Evolutionary conservation across 2,329 filamentous ascomycete species (phyloP), one percentile per base, ranked within the genome.

Genomic region (Colletotrichum costaricense): DNA sequence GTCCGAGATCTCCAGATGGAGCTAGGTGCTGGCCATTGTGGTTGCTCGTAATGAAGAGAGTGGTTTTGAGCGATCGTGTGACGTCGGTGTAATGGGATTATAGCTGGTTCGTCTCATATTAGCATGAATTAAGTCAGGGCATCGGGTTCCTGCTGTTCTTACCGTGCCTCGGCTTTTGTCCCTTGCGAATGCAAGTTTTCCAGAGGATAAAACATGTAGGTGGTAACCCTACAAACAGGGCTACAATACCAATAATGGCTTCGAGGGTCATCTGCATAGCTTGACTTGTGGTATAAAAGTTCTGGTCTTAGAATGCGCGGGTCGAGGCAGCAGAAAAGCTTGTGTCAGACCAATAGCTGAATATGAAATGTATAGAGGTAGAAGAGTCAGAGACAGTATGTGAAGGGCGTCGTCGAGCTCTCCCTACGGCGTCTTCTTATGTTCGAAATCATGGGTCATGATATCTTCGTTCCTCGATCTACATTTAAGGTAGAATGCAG

Each of bases 261-360:
- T 73, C 71, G 2, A 67, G 56, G 5, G 56, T 71, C 2, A 73
- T n/a, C 9, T 73, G 35, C 71, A 73, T 73, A 22, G 42, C 42
- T n/a, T 49, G 3, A 38, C 12, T 38, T 1, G 5, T 46, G 16
- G 42, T 22, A 4, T 4, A n/a, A 46, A 3, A 46, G 14, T 19
- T 19, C 16, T 38, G 35, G 14, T 38, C 38, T 19, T 0, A 42
- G 38, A 19, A 42, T 42, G 1, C 5, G 38, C 2, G 16, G 5
- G 3, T 46, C 42, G 0, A 19, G 5, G 16, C 8, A 6, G 1
- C 5, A 42, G 3, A 14, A 42, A 7, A 42, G 16, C 16, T 42
- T 42, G 38, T 19, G 38, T 1, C 38, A 2, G 38, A 19, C 1
- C 14, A 42, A 42, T 42, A 2, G 0, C 14, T 42, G 16, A 1